Evolutionary conservation across 345 rosid species (phyloP).

Genomic region (Sisymbrium irio): DNA sequence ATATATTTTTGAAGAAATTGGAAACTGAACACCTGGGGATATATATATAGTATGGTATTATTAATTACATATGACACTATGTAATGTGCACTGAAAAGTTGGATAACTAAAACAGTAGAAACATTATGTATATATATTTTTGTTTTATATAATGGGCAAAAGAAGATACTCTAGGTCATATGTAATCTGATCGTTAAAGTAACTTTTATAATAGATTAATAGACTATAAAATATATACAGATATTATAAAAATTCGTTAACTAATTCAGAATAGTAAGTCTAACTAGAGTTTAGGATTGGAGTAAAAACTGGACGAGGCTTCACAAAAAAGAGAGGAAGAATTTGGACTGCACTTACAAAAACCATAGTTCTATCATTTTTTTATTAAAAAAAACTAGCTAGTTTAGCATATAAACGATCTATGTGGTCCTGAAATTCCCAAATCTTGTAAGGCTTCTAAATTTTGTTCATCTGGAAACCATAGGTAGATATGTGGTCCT

Average conservation of each 20-base stretch:
- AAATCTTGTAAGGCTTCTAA: conserved; percentile 16
- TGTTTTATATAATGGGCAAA: not conserved
- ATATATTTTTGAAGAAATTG: not conserved
- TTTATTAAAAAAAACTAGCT: too few relatives aligned
- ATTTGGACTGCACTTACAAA: not conserved
- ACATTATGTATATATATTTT: not conserved
- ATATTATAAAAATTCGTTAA: not conserved
- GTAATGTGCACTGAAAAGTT: not conserved
- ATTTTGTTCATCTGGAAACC: conserved; percentile 7
- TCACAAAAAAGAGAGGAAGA: conserved; percentile 2
- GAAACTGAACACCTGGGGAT: too few relatives aligned
- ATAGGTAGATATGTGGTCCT: conserved; percentile 28
- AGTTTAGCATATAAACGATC: conserved; percentile 7
- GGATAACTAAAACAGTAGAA: not conserved
- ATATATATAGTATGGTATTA: too few relatives aligned
- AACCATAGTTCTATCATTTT: not conserved
- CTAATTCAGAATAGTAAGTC: not conserved
- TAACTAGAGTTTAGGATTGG: not conserved
- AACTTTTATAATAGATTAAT: not conserved
- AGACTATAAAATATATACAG: not conserved
- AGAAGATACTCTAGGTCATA: not conserved
- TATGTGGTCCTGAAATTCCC: conserved; percentile 28
- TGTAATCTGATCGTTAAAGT: not conserved
- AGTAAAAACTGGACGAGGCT: not conserved
- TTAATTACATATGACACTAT: too few relatives aligned